A percentile compares a stretch with the other conserved stretches of the same genome.
phyloP scores from a whole-genome alignment of 2,329 filamentous ascomycete species.

The Nectriaceae sp. region DNA sequence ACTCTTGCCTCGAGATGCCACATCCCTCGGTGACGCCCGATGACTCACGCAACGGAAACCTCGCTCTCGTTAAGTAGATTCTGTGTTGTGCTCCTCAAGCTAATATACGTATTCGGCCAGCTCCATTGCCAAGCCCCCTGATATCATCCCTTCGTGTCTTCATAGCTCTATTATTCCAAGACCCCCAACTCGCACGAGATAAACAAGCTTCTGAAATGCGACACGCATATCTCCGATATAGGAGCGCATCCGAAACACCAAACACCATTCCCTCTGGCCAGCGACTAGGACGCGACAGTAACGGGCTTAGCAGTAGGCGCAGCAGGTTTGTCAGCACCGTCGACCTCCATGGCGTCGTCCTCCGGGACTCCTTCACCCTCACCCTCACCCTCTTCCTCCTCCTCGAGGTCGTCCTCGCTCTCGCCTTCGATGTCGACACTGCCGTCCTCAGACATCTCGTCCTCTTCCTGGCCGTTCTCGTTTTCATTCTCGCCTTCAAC shows the following conservation, averaged over 20 bases:
- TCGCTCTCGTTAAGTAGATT: not conserved
- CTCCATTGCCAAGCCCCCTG: slow-evolving; percentile 20
- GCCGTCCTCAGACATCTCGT: slow-evolving; percentile 70
- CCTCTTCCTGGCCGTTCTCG: slow-evolving; percentile 58
- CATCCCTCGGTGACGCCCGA: not conserved
- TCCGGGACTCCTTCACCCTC: slow-evolving; percentile 33
- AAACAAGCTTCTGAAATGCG: not conserved
- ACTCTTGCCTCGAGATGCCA: not conserved
- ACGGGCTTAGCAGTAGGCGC: slow-evolving; percentile 36
- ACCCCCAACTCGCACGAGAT: not conserved
- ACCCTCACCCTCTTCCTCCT: slow-evolving; percentile 43
- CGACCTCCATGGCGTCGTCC: slow-evolving; percentile 54
- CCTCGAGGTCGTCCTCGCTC: slow-evolving; percentile 71
- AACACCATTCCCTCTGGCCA: slow-evolving; percentile 2
- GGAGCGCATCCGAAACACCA: slow-evolving; percentile 6
- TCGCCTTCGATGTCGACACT: slow-evolving; percentile 80
- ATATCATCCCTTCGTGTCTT: slow-evolving; percentile 34
- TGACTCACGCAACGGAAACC: not conserved
- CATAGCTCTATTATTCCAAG: slow-evolving; percentile 32
- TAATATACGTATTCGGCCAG: slow-evolving; percentile 10
- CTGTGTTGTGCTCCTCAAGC: not conserved
- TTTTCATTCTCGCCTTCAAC: slow-evolving; percentile 51
- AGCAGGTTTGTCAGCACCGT: slow-evolving; percentile 40
- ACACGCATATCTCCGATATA: not conserved
- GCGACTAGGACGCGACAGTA: slow-evolving; percentile 35